phyloP scores from a whole-genome alignment of 1,139 yeast species.

The Lodderomyces beijingensis region DNA sequence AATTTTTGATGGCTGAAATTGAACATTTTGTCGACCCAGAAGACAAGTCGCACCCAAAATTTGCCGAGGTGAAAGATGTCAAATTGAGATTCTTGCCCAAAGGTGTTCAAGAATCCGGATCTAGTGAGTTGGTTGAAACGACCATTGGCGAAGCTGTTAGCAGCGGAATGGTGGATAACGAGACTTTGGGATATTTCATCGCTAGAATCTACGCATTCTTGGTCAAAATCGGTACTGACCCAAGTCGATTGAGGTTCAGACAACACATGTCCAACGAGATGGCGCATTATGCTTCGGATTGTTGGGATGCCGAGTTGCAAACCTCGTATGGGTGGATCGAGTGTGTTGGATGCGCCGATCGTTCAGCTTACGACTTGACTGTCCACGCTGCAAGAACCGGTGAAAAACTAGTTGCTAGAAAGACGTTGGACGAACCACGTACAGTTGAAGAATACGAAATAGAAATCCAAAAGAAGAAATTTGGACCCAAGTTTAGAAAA shows the following conservation, averaged over 20 bases:
- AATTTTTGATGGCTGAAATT: slow-evolving; percentile 98
- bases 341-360: slow-evolving; percentile 99
- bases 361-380: slow-evolving; percentile 95
- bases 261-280: slow-evolving; percentile 98
- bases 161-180: slow-evolving; percentile 87
- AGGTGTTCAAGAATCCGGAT: slow-evolving; percentile 81
- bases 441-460: slow-evolving; percentile 81
- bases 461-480: slow-evolving; percentile 86
- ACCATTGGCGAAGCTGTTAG: slow-evolving; percentile 88
- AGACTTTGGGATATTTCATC: slow-evolving; percentile 94
- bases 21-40: slow-evolving; percentile 97
- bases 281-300: slow-evolving; percentile 99
- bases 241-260: slow-evolving; percentile 83
- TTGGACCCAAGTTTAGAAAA: slow-evolving; percentile 96
- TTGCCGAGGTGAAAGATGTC: slow-evolving; percentile 69
- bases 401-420: slow-evolving; percentile 91
- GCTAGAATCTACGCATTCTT: slow-evolving; percentile 88
- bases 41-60: slow-evolving; percentile 77
- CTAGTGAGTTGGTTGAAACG: slow-evolving; percentile 58
- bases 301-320: slow-evolving; percentile 99
- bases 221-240: slow-evolving; percentile 85
- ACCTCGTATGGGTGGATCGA: slow-evolving; percentile 99
- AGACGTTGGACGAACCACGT: slow-evolving; percentile 78
- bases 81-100: slow-evolving; percentile 78
- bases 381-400: slow-evolving; percentile 95